Conservation (phyloP, 148 eudicot genomes). For the Talinum fruticosum region DNA sequence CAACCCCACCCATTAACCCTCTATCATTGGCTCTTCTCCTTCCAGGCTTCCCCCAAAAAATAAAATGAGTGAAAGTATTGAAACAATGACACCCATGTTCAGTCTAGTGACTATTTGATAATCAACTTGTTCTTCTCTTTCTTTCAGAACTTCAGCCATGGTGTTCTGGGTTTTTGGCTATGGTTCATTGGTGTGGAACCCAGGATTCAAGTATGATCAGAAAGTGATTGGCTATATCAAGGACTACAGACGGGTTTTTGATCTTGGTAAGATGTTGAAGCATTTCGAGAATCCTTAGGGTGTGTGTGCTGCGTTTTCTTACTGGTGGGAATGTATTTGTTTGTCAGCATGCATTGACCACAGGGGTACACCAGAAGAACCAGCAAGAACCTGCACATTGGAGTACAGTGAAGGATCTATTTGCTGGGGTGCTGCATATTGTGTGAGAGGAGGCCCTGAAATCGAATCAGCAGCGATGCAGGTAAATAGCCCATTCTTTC, state of each 20-base stretch:
- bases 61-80: background rate
- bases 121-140: conserved; percentile 4
- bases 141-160: conserved; percentile 43
- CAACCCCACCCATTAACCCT: background rate
- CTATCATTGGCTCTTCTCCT: background rate
- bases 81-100: background rate
- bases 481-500: conserved; percentile 29
- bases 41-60: background rate
- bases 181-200: conserved; percentile 98
- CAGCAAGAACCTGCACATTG: conserved; percentile 97
- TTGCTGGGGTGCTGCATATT: conserved; percentile 96
- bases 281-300: background rate
- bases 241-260: conserved; percentile 80
- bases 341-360: conserved; percentile 93
- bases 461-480: conserved; percentile 71
- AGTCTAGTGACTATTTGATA: background rate
- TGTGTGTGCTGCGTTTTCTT: background rate
- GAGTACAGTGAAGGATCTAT: conserved; percentile 67
- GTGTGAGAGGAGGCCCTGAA: conserved; percentile 83
- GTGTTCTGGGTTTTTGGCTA: conserved; percentile 97
- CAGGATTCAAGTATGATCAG: conserved; percentile 87
- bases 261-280: conserved; percentile 60
- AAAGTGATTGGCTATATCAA: conserved; percentile 83
- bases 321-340: conserved; percentile 12
- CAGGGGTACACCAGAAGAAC: conserved; percentile 87